Base-by-base conservation (phyloP, 176 grass and related monocot species). In the Rhynchospora pubera region DNA sequence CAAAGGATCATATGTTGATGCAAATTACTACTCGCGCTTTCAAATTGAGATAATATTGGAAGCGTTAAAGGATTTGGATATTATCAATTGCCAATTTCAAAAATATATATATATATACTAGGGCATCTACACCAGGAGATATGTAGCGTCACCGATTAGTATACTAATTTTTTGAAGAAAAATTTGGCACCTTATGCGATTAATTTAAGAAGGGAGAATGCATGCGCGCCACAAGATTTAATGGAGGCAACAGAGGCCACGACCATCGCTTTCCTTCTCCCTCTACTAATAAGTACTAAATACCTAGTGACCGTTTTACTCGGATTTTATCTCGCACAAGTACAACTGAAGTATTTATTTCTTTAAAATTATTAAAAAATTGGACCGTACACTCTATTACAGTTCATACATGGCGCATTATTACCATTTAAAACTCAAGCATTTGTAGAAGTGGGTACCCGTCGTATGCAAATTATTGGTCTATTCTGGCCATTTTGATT, bases 171-270 rank as follows among this genome's bases (percentile, higher is more conserved):
- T 16, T 42, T 43, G 15, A 42, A 5, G 42, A 18, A 18, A 68
- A 43, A 18, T n/a, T 15, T 39, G 64, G 30, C 64, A 67, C 16
- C 12, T 68, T 15, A 42, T 73, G 2, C 18, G 69, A 12, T 23
- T 73, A 73, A 0, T 72, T 75, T 75, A 30, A 5, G 11, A 52
- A 22, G 19, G 19, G 46, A 74, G 16, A 75, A 16, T 7, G 47
- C 19, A 8, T 26, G 1, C 0, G 18, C 47, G 14, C 47, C 71
- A 53, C 71, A 51, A 53, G 50, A 74, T 74, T 50, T 7, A 1
- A 51, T 75, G 71, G 47, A 75, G 47, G 5, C 52, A 75, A 75
- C 71, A 75, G 22, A 15, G 21, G 71, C 71, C 71, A 75, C 71
- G 71, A 12, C 22, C 22, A 12, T 22, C 69, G n/a, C 66, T 45